Conservation (phyloP, 1,284 basidiomycete species). For the Naganishia sp. region DNA sequence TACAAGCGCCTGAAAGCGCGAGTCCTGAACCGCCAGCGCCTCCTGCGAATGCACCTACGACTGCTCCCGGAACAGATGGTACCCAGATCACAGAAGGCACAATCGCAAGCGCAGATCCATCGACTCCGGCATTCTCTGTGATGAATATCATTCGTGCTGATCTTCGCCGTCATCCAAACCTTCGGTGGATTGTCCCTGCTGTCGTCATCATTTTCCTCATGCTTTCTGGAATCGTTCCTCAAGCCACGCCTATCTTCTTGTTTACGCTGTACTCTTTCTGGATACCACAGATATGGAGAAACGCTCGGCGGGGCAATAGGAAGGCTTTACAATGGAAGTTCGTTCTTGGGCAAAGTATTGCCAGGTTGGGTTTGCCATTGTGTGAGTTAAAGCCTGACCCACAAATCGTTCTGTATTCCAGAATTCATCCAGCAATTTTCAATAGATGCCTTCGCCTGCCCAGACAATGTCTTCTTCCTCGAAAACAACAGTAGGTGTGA, state of each 20-base stretch:
- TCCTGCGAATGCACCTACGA: conserved; percentile 33
- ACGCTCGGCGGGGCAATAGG: conserved; percentile 67
- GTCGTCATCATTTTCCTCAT: conserved; percentile 69
- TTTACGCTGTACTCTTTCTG: conserved; percentile 72
- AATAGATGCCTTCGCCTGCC: conserved; percentile 76
- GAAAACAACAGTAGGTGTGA: conserved; percentile 63
- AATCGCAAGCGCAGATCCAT: neutral
- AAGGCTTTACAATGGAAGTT: conserved; percentile 71
- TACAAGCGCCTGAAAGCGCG: conserved; percentile 72
- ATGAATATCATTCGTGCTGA: conserved; percentile 18
- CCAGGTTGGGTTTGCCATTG: conserved; percentile 68
- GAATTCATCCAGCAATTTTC: neutral
- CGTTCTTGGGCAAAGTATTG: conserved; percentile 72
- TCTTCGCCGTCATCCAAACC: conserved; percentile 20
- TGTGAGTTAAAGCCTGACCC: conserved; percentile 60
- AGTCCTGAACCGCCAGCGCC: conserved; percentile 39
- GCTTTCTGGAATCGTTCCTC: conserved; percentile 63
- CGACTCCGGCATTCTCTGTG: conserved; percentile 17
- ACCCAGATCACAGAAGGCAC: neutral
- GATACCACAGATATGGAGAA: conserved; percentile 79
- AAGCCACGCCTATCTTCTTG: conserved; percentile 70
- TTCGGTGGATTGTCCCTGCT: conserved; percentile 61
- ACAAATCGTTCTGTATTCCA: neutral
- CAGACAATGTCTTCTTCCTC: conserved; percentile 79
- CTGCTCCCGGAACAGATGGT: conserved; percentile 22